Percentiles rank a stretch among this genome's conserved stretches.
Evolutionary conservation across 345 rosid species (phyloP).

Genomic region (Eucalyptus shirleyi): DNA sequence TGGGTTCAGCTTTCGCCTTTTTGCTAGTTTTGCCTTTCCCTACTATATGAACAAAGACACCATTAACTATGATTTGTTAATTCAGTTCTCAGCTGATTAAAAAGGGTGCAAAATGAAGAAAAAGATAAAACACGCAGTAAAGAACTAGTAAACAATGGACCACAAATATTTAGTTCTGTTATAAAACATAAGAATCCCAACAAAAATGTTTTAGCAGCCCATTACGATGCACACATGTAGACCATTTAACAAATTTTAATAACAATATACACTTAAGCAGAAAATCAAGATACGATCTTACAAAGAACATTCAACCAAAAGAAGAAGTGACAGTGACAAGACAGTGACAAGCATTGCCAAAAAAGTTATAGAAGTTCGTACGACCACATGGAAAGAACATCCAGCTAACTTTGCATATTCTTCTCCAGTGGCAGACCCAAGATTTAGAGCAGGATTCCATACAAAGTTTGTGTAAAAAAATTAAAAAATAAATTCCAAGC

Average conservation of each 20-base stretch:
- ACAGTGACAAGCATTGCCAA: neutral
- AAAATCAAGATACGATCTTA: neutral
- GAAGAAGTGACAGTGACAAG: neutral
- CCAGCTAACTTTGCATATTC: neutral
- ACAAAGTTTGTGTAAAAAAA: neutral
- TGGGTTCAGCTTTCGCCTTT: conserved; percentile 65
- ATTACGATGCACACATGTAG: neutral
- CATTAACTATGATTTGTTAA: neutral
- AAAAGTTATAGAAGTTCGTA: neutral
- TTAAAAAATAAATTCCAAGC: neutral
- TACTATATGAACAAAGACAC: neutral
- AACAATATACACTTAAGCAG: neutral
- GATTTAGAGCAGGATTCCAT: neutral
- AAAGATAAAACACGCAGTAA: neutral
- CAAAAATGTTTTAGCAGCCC: neutral
- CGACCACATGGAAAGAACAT: neutral
- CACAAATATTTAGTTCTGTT: neutral
- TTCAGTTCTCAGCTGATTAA: neutral
- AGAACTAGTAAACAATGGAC: neutral
- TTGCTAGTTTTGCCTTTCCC: conserved; percentile 54
- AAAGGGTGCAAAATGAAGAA: neutral
- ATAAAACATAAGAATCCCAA: neutral
- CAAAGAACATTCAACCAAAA: neutral
- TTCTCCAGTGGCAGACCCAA: neutral
- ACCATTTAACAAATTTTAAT: neutral